Evolutionary conservation across 2,329 filamentous ascomycete genomes (phyloP), one percentile per base, ranked within the genome.

Genomic region (Neocatenulostroma microsporum): DNA sequence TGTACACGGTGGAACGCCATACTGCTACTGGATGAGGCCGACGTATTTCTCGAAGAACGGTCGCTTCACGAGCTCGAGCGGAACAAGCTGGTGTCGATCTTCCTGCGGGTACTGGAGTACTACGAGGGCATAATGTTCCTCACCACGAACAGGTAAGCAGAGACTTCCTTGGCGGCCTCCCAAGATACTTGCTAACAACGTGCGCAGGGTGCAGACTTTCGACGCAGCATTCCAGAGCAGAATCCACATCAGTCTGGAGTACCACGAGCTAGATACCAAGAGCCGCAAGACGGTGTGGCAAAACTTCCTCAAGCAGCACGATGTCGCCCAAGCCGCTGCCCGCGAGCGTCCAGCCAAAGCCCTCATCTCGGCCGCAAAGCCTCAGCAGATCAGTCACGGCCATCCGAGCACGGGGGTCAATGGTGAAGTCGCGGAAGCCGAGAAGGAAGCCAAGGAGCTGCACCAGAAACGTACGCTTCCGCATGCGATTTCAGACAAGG

Each of bases 11-110:
- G 70, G 71, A 66, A 68, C 24, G 66, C 67, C 10, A 62, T 76
- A 4, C 57, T 73, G 0, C 62, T 75, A 3, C 62, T 73, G n/a
- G 70, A 73, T 49, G 69, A 71, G 39, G 70, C 68, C 27, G 65
- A 71, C 34, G 51, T 64, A 15, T 64, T 65, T 46, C 50, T 65
- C 15, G 60, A 63, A 46, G 50, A 61, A 20, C 60, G 66, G 23
- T 56, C 45, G 14, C 46, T 57, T 3, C 50, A 62, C 20, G 64
- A 68, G 40, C 53, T 69, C 5, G 53, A 61, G 43, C 59, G 66
- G 8, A 70, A 70, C 47, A 64, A 64, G 42, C 57, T 69, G 33
- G 64, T 70, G 14, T 63, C 61, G 28, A 58, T 62, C 39, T 62
- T 66, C 49, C 44, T 63, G 9, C 54, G 56, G 12, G 49, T 56